Conservation (phyloP, 495 filamentous ascomycete species). For the Trichocladium antarcticum region DNA sequence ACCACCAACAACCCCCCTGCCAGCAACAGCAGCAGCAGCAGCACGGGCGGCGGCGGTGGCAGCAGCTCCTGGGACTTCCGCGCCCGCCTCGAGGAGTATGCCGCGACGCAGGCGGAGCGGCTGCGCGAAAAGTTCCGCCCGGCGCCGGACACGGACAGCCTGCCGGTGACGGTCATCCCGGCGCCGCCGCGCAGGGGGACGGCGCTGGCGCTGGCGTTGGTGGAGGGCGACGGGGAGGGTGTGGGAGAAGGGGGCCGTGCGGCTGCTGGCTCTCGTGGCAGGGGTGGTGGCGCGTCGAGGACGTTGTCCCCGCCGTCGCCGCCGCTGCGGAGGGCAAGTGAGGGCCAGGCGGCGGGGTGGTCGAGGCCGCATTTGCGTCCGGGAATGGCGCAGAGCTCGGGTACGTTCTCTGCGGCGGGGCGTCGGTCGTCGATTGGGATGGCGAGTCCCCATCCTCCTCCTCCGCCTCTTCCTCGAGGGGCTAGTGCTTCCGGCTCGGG, state of each 20-base stretch:
- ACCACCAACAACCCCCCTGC: no score
- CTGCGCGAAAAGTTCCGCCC: slow-evolving; percentile 35
- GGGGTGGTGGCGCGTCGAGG: no score
- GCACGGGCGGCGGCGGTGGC: neutral
- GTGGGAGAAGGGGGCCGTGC: neutral
- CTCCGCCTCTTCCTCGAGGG: no score
- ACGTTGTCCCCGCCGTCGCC: no score
- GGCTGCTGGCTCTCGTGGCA: neutral
- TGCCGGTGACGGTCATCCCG: slow-evolving; percentile 41
- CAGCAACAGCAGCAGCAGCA: neutral
- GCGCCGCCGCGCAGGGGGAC: slow-evolving; percentile 38
- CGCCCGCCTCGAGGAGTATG: slow-evolving; percentile 36
- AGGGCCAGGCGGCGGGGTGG: no score
- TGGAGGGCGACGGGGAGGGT: slow-evolving; percentile 29
- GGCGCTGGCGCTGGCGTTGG: slow-evolving; percentile 33
- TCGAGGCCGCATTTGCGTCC: no score
- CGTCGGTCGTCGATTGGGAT: no score
- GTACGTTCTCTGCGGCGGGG: no score
- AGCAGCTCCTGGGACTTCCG: slow-evolving; percentile 35
- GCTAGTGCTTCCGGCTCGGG: no score
- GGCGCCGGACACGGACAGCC: slow-evolving; percentile 37
- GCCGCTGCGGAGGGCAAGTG: no score
- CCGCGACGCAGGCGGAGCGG: slow-evolving; percentile 37
- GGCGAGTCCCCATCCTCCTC: no score
- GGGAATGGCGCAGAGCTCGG: no score